Base-by-base conservation (phyloP, 2,329 filamentous ascomycete genomes). In the Fusarium pseudograminearum region DNA sequence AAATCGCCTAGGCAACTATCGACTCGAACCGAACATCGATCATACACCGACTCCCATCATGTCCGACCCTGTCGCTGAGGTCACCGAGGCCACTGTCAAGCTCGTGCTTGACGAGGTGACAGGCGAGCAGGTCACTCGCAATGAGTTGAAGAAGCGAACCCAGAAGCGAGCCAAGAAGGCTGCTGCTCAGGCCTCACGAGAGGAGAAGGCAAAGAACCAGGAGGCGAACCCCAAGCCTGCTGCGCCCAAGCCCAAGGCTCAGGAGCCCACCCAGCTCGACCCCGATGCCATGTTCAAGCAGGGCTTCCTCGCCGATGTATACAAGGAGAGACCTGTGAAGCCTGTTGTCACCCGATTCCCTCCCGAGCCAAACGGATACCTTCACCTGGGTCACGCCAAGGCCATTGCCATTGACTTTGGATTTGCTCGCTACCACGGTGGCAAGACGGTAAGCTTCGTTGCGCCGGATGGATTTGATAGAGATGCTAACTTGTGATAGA, bases 321-420 rank as follows among this genome's bases (percentile, higher is more conserved):
- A 90, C 81, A 87, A 90, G 65, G 87, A 91, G 79, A 85, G 89
- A 50, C 89, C 90, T 3, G 82, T 84, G 45, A 87, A 86, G 71
- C 81, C 83, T 16, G 89, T 91, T 22, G 80, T 90, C 50, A 94
- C 91, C 6, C 89, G 92, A 71, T 94, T 95, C 76, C 92, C 92
- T 4, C 92, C 92, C 22, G 92, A 95, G 81, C 96, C 96, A 48
- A 98, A 98, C 79, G 96, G 95, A 57, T 98, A 91, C 78, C 87
- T 98, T 12, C 94, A 98, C 77, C 92, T 98, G 73, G 95, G 95
- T 22, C 96, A 98, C 78, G 92, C 92, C 70, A 98, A 98, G 83
- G 95, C 96, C 24, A 98, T 98, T 78, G 91, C 93, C 1, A 89
- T 98, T 79, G 98, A 98, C 81, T 98, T 98, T 81, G 95, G 95